Percentiles rank a stretch among this genome's conserved stretches.
Evolutionary conservation across 2,329 filamentous ascomycete species (phyloP).

Genomic region (Corynespora cassiicola): DNA sequence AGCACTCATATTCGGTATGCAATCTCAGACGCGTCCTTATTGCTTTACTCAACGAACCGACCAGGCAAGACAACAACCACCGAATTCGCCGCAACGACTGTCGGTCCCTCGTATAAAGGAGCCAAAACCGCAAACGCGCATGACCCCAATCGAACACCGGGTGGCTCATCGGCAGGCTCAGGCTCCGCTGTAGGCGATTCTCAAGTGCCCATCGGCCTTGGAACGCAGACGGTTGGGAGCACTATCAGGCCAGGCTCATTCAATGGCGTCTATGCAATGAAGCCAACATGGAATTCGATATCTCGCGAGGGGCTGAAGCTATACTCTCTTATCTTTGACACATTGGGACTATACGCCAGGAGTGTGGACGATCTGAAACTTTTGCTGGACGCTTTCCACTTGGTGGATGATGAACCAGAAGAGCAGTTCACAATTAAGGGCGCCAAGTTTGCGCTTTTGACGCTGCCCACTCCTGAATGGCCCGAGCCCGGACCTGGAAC

Average conservation of each 20-base stretch:
- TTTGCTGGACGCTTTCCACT: slow-evolving; percentile 59
- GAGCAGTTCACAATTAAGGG: slow-evolving; percentile 50
- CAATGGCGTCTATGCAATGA: slow-evolving; percentile 69
- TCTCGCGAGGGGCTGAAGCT: slow-evolving; percentile 67
- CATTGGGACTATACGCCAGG: slow-evolving; percentile 66
- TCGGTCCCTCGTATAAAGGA: slow-evolving; percentile 46
- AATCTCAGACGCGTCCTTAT: neutral
- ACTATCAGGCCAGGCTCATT: slow-evolving; percentile 69
- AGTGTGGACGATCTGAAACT: slow-evolving; percentile 65
- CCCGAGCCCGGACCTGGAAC: slow-evolving; percentile 45
- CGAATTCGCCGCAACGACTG: slow-evolving; percentile 66
- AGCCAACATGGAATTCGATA: slow-evolving; percentile 70
- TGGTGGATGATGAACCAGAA: slow-evolving; percentile 58
- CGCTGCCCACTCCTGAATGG: slow-evolving; percentile 61
- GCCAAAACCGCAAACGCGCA: slow-evolving; percentile 66
- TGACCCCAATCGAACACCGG: slow-evolving; percentile 61
- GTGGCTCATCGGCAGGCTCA: slow-evolving; percentile 72
- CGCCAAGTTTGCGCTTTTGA: slow-evolving; percentile 60
- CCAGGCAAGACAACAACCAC: slow-evolving; percentile 64
- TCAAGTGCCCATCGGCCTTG: slow-evolving; percentile 66
- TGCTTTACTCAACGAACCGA: neutral
- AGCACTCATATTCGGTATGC: slow-evolving; percentile 59
- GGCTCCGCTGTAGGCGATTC: slow-evolving; percentile 70
- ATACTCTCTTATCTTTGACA: slow-evolving; percentile 67
- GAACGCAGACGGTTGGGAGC: slow-evolving; percentile 71